phyloP scores from a whole-genome alignment of 2,329 filamentous ascomycete species.

The Endothia cerciana region DNA sequence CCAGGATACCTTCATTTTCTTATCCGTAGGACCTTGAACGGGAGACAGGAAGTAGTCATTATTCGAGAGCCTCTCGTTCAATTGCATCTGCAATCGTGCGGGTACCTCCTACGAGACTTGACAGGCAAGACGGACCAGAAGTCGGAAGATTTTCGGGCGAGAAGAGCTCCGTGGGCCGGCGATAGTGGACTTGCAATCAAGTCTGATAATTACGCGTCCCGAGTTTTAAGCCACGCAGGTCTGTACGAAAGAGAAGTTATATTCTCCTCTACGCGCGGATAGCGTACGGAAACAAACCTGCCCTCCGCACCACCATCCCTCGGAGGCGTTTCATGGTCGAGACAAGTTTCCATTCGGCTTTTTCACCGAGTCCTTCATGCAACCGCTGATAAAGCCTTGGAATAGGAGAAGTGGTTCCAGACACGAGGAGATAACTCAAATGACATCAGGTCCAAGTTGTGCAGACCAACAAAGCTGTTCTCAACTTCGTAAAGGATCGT shows the following conservation, averaged over 20 bases:
- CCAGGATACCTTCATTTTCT: too few species aligned
- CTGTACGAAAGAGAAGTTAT: not conserved
- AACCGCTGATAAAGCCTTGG: not conserved
- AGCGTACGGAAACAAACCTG: not conserved
- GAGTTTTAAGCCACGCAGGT: not conserved
- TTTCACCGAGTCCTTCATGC: not conserved
- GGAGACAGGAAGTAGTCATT: too few species aligned
- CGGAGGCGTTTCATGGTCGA: not conserved
- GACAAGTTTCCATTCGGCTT: not conserved
- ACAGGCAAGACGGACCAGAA: too few species aligned
- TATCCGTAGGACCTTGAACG: too few species aligned
- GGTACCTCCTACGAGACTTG: too few species aligned
- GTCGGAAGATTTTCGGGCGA: too few species aligned
- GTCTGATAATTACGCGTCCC: too few species aligned
- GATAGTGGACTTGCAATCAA: not conserved
- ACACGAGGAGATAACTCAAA: not conserved
- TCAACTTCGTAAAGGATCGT: too few species aligned
- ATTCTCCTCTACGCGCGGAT: not conserved
- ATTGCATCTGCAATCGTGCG: too few species aligned
- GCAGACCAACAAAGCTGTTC: too few species aligned
- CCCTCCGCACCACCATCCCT: not conserved
- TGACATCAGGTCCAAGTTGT: too few species aligned
- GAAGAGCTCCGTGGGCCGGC: not conserved
- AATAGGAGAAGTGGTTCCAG: not conserved
- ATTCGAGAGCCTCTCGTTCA: too few species aligned